Conservation (phyloP, 352 stramenopile species). For the Globisporangium polare region DNA sequence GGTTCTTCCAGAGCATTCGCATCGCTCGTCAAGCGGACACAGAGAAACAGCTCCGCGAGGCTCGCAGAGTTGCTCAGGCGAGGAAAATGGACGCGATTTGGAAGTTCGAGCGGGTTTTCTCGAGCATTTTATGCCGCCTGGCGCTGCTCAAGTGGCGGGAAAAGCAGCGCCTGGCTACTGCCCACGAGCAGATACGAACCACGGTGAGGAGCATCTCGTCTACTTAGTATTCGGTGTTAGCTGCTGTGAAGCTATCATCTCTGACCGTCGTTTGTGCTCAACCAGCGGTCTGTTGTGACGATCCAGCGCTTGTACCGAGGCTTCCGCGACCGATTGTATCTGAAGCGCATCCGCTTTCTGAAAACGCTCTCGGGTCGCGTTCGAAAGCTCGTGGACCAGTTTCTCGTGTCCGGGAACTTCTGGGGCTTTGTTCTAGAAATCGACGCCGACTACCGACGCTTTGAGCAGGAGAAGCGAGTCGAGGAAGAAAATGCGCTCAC, state of each 20-base stretch:
- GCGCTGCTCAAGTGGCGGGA: constrained; percentile 34
- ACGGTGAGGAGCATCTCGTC: constrained; percentile 3
- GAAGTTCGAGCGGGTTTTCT: constrained; percentile 6
- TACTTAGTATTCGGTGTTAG: background rate
- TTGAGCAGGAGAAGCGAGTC: constrained; percentile 33
- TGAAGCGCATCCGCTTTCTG: constrained; percentile 37
- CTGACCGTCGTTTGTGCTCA: background rate
- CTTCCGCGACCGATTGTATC: constrained; percentile 36
- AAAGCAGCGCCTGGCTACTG: constrained; percentile 19
- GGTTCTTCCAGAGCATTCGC: constrained; percentile 26
- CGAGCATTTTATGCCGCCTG: constrained; percentile 15
- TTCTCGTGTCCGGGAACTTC: constrained; percentile 48
- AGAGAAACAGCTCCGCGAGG: constrained; percentile 6
- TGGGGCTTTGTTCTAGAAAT: constrained; percentile 59
- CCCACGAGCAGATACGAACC: constrained; percentile 18
- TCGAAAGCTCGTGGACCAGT: constrained; percentile 36
- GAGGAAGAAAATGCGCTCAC: constrained; percentile 46
- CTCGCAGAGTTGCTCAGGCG: background rate
- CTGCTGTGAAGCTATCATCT: too few relatives aligned
- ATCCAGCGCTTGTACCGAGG: constrained; percentile 58
- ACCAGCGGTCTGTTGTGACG: constrained; percentile 21
- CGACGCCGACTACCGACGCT: constrained; percentile 54
- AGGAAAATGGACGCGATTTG: constrained; percentile 7
- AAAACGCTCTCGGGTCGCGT: constrained; percentile 38
- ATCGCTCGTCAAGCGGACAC: constrained; percentile 4